Evolutionary conservation across 805 yeast species (phyloP), one percentile per base, ranked within the genome.

Genomic region (Candida xiaguanensis): DNA sequence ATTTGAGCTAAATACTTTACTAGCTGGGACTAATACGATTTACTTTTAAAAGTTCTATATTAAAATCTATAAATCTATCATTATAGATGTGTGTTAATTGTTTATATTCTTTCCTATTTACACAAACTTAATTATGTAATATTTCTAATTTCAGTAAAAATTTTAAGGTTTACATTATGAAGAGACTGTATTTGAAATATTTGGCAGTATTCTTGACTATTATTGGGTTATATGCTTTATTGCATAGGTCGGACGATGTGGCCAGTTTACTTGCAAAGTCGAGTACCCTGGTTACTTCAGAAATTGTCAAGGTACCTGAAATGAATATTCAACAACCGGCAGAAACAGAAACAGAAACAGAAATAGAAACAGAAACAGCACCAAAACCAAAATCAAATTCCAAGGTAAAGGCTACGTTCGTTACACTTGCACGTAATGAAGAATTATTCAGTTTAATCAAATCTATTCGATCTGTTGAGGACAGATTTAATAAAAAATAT

Each of bases 381-480:
- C 5, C 9, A 7, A n/a, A 15, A 16, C 12, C 26, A 8, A 22
- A 7, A 3, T 16, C 5, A n/a, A 9, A 18, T 18, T 27, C 32
- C 3, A 35, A 35, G 26, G 38, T 35, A 8, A 35, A 35, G 19
- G 38, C 38, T 27, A 39, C 97, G 1, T 74, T 91, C 48, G 88
- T 90, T 15, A 82, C 90, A 55, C 63, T 91, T 35, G 88, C 95
- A 0, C 68, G 96, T 44, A 89, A 91, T 56, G 66, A 76, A 3
- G 98, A 91, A 53, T 44, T 88, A 1, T 73, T 77, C 4, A 95
- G 85, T n/a, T 95, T 88, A 2, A 53, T 85, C 2, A 69, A 73
- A 41, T 80, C 95, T 2, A 79, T 91, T 73, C 60, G 67, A 22
- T 78, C 90, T 2, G 55, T 93, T 39, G 98, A 91, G 64, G 97